Conservation (phyloP, 495 filamentous ascomycete species). For the Podospora pseudocomata region DNA sequence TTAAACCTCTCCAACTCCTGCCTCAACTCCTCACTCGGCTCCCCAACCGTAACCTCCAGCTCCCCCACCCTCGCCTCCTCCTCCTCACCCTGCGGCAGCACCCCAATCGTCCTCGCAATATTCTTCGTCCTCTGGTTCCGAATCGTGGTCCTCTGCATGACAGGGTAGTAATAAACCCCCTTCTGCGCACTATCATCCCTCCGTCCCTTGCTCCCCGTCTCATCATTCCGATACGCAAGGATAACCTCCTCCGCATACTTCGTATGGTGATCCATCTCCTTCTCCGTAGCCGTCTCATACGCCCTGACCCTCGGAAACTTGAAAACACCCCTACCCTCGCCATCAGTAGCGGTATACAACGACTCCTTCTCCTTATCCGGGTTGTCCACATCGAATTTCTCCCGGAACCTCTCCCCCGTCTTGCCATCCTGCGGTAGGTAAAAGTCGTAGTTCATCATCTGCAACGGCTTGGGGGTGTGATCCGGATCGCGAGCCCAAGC, state of each 20-base stretch:
- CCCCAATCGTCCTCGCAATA: conserved; percentile 46
- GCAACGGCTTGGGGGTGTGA: conserved; percentile 57
- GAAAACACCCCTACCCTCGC: conserved; percentile 52
- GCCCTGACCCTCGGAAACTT: conserved; percentile 72
- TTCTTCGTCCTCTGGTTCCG: conserved; percentile 55
- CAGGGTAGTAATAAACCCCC: conserved; percentile 87
- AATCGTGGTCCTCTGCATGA: conserved; percentile 62
- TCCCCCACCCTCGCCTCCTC: conserved; percentile 44
- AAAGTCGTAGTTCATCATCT: conserved; percentile 73
- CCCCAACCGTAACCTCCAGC: conserved; percentile 42
- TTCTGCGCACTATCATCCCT: conserved; percentile 43
- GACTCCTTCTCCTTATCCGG: conserved; percentile 62
- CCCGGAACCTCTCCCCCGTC: conserved; percentile 59
- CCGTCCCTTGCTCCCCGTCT: conserved; percentile 24
- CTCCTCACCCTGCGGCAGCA: conserved; percentile 27
- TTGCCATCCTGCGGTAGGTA: conserved; percentile 62
- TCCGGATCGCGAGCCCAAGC: conserved; percentile 61
- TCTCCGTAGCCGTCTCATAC: conserved; percentile 75
- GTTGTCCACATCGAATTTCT: conserved; percentile 69
- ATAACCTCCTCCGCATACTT: conserved; percentile 57
- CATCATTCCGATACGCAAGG: conserved; percentile 47
- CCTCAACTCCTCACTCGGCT: conserved; percentile 40
- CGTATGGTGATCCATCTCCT: conserved; percentile 60
- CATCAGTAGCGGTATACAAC: conserved; percentile 56
- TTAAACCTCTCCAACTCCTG: conserved; percentile 39